Evolutionary conservation across 2,329 filamentous ascomycete genomes (phyloP), one percentile per base, ranked within the genome.

Genomic region (Camillea tinctor): DNA sequence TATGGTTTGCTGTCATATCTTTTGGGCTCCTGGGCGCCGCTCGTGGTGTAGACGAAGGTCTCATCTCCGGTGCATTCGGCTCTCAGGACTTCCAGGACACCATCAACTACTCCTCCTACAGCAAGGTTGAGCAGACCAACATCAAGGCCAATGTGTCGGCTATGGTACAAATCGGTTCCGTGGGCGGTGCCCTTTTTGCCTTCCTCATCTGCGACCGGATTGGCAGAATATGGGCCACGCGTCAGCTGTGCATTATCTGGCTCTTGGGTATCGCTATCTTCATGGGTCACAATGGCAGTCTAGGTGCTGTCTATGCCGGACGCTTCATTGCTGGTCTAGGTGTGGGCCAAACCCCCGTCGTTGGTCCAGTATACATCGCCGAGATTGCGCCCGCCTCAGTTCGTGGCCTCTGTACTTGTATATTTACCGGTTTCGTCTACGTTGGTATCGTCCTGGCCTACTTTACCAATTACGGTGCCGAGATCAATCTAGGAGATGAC

Each of bases 101-200:
- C 36, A 88, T 91, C 71, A 69, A 85, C 65, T 85, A 87, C 62
- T 75, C 78, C 5, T 77, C 79, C 1, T 86, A 87, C 68, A 77
- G 74, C 52, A 67, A 74, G 0, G 77, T 81, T 3, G 80, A 84
- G 52, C 78, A 83, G 70, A 87, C 88, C 62, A 87, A 90, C 72
- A 87, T 89, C 76, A 87, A 90, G 75, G 87, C 84, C 66, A 93
- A 93, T 73, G 89, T 93, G 58, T 89, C 89, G 1, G 84, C 88
- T 53, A 93, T 93, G 90, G 90, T 93, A 0, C 90, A 93, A 74
- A 86, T 93, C 68, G 90, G 90, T 22, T 90, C 85, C 22, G 89
- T 93, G 26, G 86, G 80, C 3, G 90, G 90, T 50, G 88, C 89
- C 26, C 79, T 91, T 30, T 81, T 88, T 64, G 84, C 84, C 49